Evolutionary conservation across 2,329 filamentous ascomycete species (phyloP).

Genomic region (Microdochium paspali): DNA sequence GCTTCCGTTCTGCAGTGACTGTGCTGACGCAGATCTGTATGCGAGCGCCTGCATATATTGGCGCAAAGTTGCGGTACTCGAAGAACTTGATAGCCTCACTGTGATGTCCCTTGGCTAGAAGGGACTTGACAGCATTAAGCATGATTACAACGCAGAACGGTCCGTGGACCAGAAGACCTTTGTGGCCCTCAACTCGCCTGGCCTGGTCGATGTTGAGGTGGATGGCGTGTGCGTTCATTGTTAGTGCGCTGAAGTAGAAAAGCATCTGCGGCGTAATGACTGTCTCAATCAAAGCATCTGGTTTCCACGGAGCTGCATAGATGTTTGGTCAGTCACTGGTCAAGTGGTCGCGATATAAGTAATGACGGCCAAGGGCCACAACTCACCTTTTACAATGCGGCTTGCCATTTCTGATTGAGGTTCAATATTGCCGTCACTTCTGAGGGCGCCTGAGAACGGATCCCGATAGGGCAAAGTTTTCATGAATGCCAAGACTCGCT

Average conservation of each 20-base stretch:
- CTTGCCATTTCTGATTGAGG: conserved; percentile 5
- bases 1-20: not conserved
- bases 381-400: conserved; percentile 14
- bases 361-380: conserved; percentile 5
- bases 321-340: conserved; percentile 3
- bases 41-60: conserved; percentile 65
- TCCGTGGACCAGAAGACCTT: conserved; percentile 73
- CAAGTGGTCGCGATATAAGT: not conserved
- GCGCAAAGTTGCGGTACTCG: conserved; percentile 73
- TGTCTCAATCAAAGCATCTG: conserved; percentile 39
- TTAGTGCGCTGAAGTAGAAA: conserved; percentile 84
- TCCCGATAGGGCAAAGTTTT: conserved; percentile 15
- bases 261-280: conserved; percentile 62
- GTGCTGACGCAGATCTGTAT: conserved; percentile 58
- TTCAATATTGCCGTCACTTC: conserved; percentile 1
- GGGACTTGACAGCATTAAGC: conserved; percentile 52
- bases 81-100: conserved; percentile 40
- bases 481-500: conserved; percentile 44
- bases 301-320: conserved; percentile 20
- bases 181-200: conserved; percentile 62
- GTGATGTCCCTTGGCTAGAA: conserved; percentile 25
- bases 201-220: conserved; percentile 72
- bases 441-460: conserved; percentile 6
- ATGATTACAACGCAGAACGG: conserved; percentile 73
- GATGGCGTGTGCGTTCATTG: conserved; percentile 86